Evolutionary conservation across 768 basidiomycete species (phyloP), one percentile per base, ranked within the genome.

Genomic region (Psilocybe subaeruginosa): DNA sequence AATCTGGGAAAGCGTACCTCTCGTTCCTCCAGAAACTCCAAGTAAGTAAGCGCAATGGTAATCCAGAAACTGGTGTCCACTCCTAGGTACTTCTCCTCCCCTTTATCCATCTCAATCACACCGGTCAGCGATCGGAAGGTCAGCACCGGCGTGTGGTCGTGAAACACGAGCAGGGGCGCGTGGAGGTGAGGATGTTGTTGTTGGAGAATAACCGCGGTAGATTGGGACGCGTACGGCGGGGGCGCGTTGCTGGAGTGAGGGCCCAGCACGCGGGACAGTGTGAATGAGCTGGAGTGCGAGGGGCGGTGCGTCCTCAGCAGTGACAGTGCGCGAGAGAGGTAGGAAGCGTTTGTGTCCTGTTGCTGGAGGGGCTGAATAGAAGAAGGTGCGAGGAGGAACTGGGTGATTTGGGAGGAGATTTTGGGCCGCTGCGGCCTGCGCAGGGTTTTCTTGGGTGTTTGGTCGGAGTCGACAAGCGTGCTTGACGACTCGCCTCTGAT

Each of bases 61-160:
- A 94, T 80, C 87, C 91, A 93, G 69, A 93, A 93, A 56, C 86
- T 86, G 29, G 83, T 82, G 51, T 92, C 89, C 30, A 94, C 84
- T 12, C 23, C 91, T 23, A 92, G 68, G 31, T 80, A 72, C 16
- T 76, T 72, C 55, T 85, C 85, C 60, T 89, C 82, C 3, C 77
- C 73, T 54, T 76, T 73, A 39, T 92, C 83, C 39, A 93, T 72
- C 69, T 90, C 89, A 41, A 93, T 73, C 35, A 85, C 56, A 4
- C 92, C 91, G 0, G 81, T 85, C 6, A 83, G 73, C 0, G 86
- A 84, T 2, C 80, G 74, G 16, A 88, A 78, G 0, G 84, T 85
- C 59, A 87, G 77, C 4, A 90, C 72, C 0, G 91, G 88, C 2
- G 92, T 93, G 37, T 76, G 85, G 69, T 93, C 92, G 58, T 87